Base-by-base conservation (phyloP, 1,284 basidiomycete species). In the Cystobasidium pallidum region DNA sequence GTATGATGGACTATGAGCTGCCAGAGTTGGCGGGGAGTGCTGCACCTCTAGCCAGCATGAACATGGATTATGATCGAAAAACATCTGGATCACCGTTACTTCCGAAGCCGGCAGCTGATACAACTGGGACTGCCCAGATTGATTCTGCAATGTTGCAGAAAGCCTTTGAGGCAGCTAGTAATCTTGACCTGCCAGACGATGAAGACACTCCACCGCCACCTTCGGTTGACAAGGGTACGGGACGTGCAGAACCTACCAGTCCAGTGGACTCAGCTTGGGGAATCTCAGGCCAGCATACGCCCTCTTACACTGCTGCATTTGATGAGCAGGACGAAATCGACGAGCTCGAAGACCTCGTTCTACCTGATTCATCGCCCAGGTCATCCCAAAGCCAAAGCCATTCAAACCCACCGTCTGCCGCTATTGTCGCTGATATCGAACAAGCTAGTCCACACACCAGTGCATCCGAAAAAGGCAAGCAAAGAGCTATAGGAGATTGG, bases 291-390 rank as follows among this genome's bases (percentile, higher is more conserved):
- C 49, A 66, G 49, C 49, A 55, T 3, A 66, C 52, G 28, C 49
- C 47, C 36, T 32, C 30, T 19, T 34, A 28, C 24, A 6, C 39
- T 19, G 36, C 49, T 15, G 17, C 39, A 43, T 36, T 43, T 26
- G 30, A 66, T 36, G 65, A 57, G 17, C 26, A 30, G n/a, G 63
- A 47, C 63, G 52, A 57, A 49, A 13, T 66, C 17, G 65, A 66
- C 19, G 65, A 66, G 26, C 34, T 55, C 8, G 52, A 34, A 15
- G 19, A 26, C 1, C 13, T 32, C 54, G 36, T 11, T 57, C 11
- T 32, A 19, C 30, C 34, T 2, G 15, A 3, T 17, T 15, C 24
- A 24, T 34, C 54, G n/a, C 54, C 54, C 15, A 34, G 10, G 30
- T 15, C 32, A 2, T 34, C 30, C 11, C 30, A 19, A n/a, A 57